A percentile compares a stretch with the other conserved stretches of the same genome.
phyloP scores from a whole-genome alignment of 495 filamentous ascomycete genomes.

The Parathielavia hyrcaniae region DNA sequence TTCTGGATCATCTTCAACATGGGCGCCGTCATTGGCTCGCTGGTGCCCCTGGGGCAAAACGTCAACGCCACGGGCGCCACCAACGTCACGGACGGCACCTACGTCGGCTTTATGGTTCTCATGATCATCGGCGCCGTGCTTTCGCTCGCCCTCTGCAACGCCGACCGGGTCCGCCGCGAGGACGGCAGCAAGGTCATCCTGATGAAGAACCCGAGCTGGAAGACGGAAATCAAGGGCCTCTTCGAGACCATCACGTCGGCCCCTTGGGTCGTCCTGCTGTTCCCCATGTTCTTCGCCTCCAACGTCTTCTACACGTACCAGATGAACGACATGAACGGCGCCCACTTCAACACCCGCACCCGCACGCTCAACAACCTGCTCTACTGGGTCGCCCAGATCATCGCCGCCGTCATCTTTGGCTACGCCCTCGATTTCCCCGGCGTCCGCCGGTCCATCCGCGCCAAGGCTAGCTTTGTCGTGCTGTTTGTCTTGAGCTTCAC shows the following conservation, averaged over 20 bases:
- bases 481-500: slow-evolving; percentile 70
- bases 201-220: slow-evolving; percentile 81
- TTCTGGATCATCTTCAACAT: slow-evolving; percentile 98
- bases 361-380: slow-evolving; percentile 75
- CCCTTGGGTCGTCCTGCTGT: slow-evolving; percentile 75
- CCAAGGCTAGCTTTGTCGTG: slow-evolving; percentile 59
- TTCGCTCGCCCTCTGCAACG: slow-evolving; percentile 66
- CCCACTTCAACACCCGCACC: slow-evolving; percentile 76
- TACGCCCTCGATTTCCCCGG: slow-evolving; percentile 61
- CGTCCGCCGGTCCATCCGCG: slow-evolving; percentile 64
- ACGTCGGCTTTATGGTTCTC: slow-evolving; percentile 83
- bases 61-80: slow-evolving; percentile 54
- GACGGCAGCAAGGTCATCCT: slow-evolving; percentile 73
- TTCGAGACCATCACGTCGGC: slow-evolving; percentile 65
- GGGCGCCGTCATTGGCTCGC: slow-evolving; percentile 81
- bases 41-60: slow-evolving; percentile 79
- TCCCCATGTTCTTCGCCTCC: slow-evolving; percentile 79
- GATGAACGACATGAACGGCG: slow-evolving; percentile 56
- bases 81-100: slow-evolving; percentile 75
- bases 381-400: slow-evolving; percentile 85
- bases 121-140: slow-evolving; percentile 70
- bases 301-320: slow-evolving; percentile 78
- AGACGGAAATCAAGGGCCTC: slow-evolving; percentile 70
- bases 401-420: slow-evolving; percentile 74
- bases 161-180: slow-evolving; percentile 66